Base-by-base conservation (phyloP, 805 yeast species). In the Saccharomycopsis amapae region DNA sequence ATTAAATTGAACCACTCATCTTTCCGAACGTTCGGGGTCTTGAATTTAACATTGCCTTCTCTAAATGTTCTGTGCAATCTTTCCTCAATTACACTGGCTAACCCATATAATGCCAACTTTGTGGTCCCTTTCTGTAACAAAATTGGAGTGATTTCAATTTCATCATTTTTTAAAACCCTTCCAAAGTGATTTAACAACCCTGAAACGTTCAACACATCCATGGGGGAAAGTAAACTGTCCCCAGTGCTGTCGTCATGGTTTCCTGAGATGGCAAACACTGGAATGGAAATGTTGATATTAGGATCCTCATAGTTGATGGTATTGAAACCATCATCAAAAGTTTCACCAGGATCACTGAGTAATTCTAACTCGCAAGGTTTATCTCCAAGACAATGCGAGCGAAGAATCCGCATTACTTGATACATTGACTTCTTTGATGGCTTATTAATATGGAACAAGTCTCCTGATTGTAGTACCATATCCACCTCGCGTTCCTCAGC, bases 171-270 rank as follows among this genome's bases (percentile, higher is more conserved):
- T 18, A 72, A 66, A 1, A 86, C 82, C 54, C 83, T 75, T 1
- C 98, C 98, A 62, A 87, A 88, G 64, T 88, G 95, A 61, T 93
- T 93, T 24, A 93, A 64, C 45, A 89, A 65, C 0, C 97, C 97
- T 2, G 86, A 67, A 5, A 84, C 85, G 17, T 85, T 75, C 10
- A 93, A 65, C 2, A 93, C 65, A 62, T 93, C 98, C 69, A 93
- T 68, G 0, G 98, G 95, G 45, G 89, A 79, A 12, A 93, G 66
- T 44, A 85, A 64, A 19, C 82, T 81, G 44, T 79, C 85, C 1
- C 97, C 97, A 0, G 95, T 85, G 2, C 96, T 86, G 63, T 93
- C 97, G 62, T 93, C 98, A 61, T 93, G 98, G 57, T 93, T 93
- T 2, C 98, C 98, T 38, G 90, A 79, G 3, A 93, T 90, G 5